Conservation (phyloP, 1,284 basidiomycete genomes). For the Thelephora terrestris region DNA sequence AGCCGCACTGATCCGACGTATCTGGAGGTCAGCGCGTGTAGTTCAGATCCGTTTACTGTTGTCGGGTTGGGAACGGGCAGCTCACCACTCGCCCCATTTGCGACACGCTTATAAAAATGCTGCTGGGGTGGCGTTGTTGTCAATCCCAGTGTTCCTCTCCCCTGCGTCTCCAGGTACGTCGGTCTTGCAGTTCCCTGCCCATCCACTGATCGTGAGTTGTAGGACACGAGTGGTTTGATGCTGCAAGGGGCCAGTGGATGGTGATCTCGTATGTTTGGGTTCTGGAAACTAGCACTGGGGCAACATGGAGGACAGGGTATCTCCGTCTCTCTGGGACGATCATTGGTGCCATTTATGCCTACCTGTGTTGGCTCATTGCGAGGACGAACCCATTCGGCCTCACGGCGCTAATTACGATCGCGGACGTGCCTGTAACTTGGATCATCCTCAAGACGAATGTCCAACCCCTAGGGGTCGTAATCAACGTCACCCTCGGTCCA, state of each 20-base stretch:
- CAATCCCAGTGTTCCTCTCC: slow-evolving; percentile 36
- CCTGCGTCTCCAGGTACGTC: slow-evolving; percentile 24
- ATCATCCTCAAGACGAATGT: slow-evolving; percentile 31
- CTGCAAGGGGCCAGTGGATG: slow-evolving; percentile 38
- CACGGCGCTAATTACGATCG: slow-evolving; percentile 31
- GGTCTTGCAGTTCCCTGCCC: neutral
- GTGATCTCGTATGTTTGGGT: slow-evolving; percentile 36
- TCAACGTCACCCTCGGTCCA: slow-evolving; percentile 36
- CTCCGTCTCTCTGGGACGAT: slow-evolving; percentile 36
- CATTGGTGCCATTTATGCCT: slow-evolving; percentile 36
- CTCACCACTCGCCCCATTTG: slow-evolving; percentile 33
- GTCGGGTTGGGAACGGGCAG: slow-evolving; percentile 22
- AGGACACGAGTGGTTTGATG: slow-evolving; percentile 31
- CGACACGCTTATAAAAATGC: slow-evolving; percentile 39
- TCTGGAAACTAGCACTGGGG: slow-evolving; percentile 40
- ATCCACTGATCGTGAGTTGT: neutral
- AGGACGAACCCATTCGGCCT: slow-evolving; percentile 35
- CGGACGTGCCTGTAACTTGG: slow-evolving; percentile 39
- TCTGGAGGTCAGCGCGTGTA: slow-evolving; percentile 12
- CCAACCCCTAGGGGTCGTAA: slow-evolving; percentile 30
- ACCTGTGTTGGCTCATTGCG: slow-evolving; percentile 15
- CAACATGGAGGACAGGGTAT: slow-evolving; percentile 39
- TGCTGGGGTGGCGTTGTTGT: slow-evolving; percentile 32
- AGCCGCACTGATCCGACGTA: neutral
- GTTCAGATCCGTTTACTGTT: slow-evolving; percentile 26